Conservation (phyloP, 1,284 basidiomycete species). For the Trichosporon ovoides region DNA sequence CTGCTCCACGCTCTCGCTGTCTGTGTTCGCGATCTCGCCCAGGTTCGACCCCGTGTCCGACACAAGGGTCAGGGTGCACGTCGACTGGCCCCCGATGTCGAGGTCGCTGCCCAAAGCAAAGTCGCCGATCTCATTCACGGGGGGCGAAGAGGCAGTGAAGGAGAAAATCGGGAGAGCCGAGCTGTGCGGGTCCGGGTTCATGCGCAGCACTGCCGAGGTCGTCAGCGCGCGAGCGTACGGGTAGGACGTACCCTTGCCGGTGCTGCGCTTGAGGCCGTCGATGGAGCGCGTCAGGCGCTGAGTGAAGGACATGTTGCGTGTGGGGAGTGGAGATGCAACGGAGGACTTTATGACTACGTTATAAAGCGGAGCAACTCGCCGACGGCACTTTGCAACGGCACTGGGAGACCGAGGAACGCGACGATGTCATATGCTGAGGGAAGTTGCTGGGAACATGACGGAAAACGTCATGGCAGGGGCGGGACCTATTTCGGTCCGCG, state of each 20-base stretch:
- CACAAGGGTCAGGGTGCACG: slow-evolving; percentile 33
- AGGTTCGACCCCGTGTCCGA: neutral
- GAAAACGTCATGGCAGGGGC: no score
- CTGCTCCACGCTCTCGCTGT: neutral
- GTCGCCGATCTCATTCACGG: slow-evolving; percentile 16
- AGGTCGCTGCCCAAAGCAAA: slow-evolving; percentile 41
- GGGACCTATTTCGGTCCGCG: no score
- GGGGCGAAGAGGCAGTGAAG: slow-evolving; percentile 23
- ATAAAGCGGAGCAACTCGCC: no score
- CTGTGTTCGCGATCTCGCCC: neutral
- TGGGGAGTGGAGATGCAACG: no score
- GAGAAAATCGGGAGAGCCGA: slow-evolving; percentile 34
- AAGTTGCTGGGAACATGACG: no score
- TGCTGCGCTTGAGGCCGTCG: slow-evolving; percentile 34
- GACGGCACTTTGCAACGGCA: no score
- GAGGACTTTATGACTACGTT: no score
- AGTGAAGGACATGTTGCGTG: slow-evolving; percentile 26
- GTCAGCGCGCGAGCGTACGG: neutral
- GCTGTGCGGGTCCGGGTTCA: slow-evolving; percentile 27
- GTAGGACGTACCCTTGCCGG: slow-evolving; percentile 30
- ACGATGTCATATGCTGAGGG: no score
- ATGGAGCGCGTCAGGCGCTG: slow-evolving; percentile 40
- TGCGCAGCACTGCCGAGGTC: slow-evolving; percentile 29
- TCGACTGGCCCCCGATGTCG: slow-evolving; percentile 46
- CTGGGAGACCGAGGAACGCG: no score